A percentile compares a stretch with the other conserved stretches of the same genome.
These are phyloP conservation scores for Entoloma clypeatum DNA, from an alignment of 1,284 basidiomycete genomes.

Conservation along the genomic window DNA sequence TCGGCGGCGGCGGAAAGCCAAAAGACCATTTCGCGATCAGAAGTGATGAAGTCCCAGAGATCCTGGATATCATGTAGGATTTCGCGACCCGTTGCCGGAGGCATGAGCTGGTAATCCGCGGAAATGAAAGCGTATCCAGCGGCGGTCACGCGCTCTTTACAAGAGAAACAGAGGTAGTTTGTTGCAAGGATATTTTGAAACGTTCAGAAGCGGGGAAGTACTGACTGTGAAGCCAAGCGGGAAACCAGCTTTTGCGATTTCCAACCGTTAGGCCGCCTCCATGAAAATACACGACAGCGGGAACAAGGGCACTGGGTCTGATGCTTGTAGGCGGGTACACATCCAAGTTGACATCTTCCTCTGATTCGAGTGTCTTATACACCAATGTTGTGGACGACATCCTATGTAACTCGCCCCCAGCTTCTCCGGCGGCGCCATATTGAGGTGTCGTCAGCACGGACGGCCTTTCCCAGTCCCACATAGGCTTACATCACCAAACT, in stretches of 20 bases:
- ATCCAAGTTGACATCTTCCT: slow-evolving; percentile 27
- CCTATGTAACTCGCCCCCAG: no score
- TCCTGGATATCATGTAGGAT: slow-evolving; percentile 54
- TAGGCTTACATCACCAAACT: no score
- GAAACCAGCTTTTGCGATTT: slow-evolving; percentile 56
- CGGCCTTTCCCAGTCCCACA: no score
- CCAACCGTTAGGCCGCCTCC: slow-evolving; percentile 61
- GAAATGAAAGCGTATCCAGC: slow-evolving; percentile 55
- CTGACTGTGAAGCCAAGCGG: slow-evolving; percentile 56
- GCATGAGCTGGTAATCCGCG: slow-evolving; percentile 58
- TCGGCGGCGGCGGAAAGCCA: not conserved
- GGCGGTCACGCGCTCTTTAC: slow-evolving; percentile 40
- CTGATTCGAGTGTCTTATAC: no score
- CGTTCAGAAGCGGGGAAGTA: slow-evolving; percentile 17
- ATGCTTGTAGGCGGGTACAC: slow-evolving; percentile 29
- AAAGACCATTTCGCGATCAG: not conserved
- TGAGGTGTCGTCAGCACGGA: no score
- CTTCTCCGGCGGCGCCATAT: no score
- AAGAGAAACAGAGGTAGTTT: not conserved
- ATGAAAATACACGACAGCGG: slow-evolving; percentile 59
- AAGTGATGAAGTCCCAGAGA: slow-evolving; percentile 45
- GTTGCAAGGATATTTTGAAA: slow-evolving; percentile 5
- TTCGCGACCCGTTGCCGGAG: slow-evolving; percentile 53
- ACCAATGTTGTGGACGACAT: no score
- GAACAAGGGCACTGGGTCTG: slow-evolving; percentile 21